Conservation (phyloP, 208 protist genomes). For the Acanthamoeba healyi region DNA sequence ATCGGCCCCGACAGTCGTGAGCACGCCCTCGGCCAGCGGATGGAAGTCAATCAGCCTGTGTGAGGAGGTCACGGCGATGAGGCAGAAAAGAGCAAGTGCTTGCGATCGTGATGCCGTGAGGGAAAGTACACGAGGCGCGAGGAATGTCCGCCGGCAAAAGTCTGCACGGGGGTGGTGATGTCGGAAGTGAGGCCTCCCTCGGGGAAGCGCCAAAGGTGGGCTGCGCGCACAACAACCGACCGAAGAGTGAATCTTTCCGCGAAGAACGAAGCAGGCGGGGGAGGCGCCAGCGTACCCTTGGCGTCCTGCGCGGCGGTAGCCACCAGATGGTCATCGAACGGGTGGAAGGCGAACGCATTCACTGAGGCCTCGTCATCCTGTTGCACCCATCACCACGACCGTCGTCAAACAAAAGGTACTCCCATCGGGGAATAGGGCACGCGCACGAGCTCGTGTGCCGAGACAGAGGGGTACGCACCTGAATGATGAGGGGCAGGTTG, state of each 20-base stretch:
- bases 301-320: constrained; percentile 32
- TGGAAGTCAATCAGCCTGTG: constrained; percentile 19
- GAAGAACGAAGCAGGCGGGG: background rate
- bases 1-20: background rate
- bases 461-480: background rate
- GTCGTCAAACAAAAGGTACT: background rate
- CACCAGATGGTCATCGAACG: constrained; percentile 13
- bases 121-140: background rate
- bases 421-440: background rate
- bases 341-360: background rate
- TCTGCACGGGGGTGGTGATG: background rate
- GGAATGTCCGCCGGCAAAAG: constrained; percentile 25
- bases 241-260: background rate
- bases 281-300: background rate
- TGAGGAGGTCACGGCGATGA: background rate
- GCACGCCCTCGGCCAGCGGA: constrained; percentile 8
- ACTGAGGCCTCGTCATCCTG: background rate
- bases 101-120: background rate
- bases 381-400: background rate
- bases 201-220: constrained; percentile 10
- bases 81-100: background rate
- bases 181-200: constrained; percentile 4
- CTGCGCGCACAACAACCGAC: background rate
- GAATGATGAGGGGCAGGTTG: constrained; percentile 30
- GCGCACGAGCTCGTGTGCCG: too few species aligned